Base-by-base conservation (phyloP, 352 stramenopile species). In the Pythium chondricola region DNA sequence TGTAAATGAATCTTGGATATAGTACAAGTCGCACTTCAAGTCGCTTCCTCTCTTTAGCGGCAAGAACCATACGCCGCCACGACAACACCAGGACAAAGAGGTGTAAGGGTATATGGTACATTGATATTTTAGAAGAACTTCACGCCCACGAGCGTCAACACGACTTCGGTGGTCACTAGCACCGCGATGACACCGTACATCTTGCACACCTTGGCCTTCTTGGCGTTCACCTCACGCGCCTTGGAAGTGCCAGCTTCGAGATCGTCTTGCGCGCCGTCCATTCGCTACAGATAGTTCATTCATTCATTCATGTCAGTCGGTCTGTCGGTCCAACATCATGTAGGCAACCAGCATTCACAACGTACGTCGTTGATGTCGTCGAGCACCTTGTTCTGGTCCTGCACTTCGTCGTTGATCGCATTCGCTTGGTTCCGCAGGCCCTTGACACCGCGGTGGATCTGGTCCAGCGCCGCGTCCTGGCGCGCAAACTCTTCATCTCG, bases 331-430 rank as follows among this genome's bases (percentile, higher is more conserved):
- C 17, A 55, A 44, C 52, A 61, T 61, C 32, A 44, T 44, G 44
- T 61, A 47, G n/a, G 6, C 25, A 30, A 38, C 8, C 41, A 47
- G n/a, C 2, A n/a, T 6, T 7, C n/a, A 17, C 30, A 5, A 68
- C 74, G 46, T 73, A 90, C 81, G 46, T 72, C 65, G 52, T 58
- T 61, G 36, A 93, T 79, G 61, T 88, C 71, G 55, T 89, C 81
- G 49, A 93, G 85, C 62, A 90, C 81, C 56, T 67, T 58, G 53
- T 87, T 93, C 53, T 93, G 81, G 56, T 85, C 74, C 29, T 89
- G 61, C 13, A 93, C 81, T 63, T 93, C 81, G 52, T 71, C 75
- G 46, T 93, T 90, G 52, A 93, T 93, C 21, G 78, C 81, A 18
- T 86, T 70, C 33, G 81, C 81, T 37, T 93, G 77, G 63, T 85